These are phyloP conservation scores for Penicillium sp. DNA, from an alignment of 2,329 filamentous ascomycete species.

Conservation along the genomic window DNA sequence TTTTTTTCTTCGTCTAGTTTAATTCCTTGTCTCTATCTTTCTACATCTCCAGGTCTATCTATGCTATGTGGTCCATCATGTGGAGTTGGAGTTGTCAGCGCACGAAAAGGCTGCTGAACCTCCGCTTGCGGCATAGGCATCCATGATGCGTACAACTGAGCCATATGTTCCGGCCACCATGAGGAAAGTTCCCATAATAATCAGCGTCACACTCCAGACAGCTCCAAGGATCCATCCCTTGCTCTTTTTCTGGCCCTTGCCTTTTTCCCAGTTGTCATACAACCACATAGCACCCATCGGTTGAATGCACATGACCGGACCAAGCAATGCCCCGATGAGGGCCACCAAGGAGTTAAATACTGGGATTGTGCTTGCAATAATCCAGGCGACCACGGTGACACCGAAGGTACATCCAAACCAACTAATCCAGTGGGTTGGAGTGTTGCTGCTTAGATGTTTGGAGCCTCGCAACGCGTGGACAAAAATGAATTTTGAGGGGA, in stretches of 20 bases:
- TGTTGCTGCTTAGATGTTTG: conserved; percentile 18
- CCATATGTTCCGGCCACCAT: background rate
- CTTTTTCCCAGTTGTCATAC: conserved; percentile 38
- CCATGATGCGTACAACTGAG: background rate
- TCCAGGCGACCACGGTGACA: conserved; percentile 20
- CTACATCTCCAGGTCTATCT: background rate
- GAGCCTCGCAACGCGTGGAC: conserved; percentile 21
- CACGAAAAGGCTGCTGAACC: background rate
- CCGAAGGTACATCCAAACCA: conserved; percentile 26
- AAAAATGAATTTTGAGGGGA: conserved; percentile 21
- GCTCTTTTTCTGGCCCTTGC: background rate
- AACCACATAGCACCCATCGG: conserved; percentile 28
- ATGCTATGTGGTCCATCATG: background rate
- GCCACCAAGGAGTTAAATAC: conserved; percentile 24
- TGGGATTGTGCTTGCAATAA: conserved; percentile 27
- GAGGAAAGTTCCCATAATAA: background rate
- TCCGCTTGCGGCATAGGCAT: background rate
- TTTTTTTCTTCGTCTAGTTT: too few relatives aligned
- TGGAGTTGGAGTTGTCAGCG: conserved; percentile 1
- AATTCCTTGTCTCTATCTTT: too few relatives aligned
- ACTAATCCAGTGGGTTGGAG: conserved; percentile 19
- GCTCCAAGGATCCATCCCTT: background rate
- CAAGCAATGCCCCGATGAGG: conserved; percentile 25
- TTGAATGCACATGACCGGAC: conserved; percentile 23
- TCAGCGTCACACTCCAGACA: background rate